A percentile compares a stretch with the other conserved stretches of the same genome.
These are phyloP conservation scores for Chytriomyces confervae DNA, from an alignment of 192 early-diverging fungal genomes.

Conservation along the genomic window DNA sequence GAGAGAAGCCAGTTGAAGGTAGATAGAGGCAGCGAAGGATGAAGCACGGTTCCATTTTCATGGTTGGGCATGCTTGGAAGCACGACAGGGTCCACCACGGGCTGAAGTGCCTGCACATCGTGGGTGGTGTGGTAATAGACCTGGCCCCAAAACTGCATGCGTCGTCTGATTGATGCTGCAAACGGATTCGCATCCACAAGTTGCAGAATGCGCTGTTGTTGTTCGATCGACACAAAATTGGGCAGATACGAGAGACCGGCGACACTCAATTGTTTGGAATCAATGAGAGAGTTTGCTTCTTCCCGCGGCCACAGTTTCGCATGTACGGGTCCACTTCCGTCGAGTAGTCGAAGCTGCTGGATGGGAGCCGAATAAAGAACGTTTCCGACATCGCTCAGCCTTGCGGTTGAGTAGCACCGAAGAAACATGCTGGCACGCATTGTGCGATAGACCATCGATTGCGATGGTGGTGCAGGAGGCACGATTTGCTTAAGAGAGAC, in stretches of 20 bases:
- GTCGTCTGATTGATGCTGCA: not conserved
- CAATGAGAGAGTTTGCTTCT: not conserved
- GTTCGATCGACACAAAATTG: not conserved
- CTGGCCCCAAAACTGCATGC: constrained; percentile 37
- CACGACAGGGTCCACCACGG: constrained; percentile 1
- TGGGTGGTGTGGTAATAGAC: constrained; percentile 44
- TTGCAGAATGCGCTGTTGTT: not conserved
- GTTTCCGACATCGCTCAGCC: not conserved
- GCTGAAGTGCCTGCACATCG: constrained; percentile 37
- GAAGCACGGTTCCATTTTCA: not conserved
- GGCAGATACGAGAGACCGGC: not conserved
- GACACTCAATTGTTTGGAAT: not conserved
- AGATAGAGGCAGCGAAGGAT: not conserved
- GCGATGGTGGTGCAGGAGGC: no score
- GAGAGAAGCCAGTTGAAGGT: constrained; percentile 13
- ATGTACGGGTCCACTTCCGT: not conserved
- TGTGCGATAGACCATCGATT: no score
- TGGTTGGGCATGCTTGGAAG: not conserved
- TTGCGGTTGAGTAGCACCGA: no score
- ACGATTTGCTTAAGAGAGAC: no score
- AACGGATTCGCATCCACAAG: not conserved
- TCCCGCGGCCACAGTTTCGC: not conserved
- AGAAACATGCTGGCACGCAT: no score
- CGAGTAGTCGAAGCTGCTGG: not conserved
- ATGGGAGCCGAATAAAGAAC: not conserved